Evolutionary conservation across 2,329 filamentous ascomycete genomes (phyloP), one percentile per base, ranked within the genome.

Genomic region (Aspergillus sp.): DNA sequence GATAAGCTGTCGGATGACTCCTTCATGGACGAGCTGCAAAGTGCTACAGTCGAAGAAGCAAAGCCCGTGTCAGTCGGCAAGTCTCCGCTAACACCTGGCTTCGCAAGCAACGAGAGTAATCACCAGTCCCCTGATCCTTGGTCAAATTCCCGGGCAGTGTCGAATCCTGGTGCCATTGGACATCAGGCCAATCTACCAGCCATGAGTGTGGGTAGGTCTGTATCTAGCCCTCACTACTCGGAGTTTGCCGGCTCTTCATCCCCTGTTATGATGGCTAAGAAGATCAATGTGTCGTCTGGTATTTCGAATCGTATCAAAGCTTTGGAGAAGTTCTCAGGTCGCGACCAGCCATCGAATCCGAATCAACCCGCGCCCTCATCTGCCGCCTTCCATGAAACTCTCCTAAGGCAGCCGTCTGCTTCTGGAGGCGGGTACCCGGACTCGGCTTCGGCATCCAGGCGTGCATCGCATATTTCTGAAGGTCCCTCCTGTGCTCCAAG

Each of bases 301-400:
- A 95, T 98, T 39, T 93, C 89, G 3, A 85, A 89, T 56, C 80
- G 91, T 26, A 96, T 96, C 57, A 93, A 94, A 59, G 86, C 88
- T 5, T 68, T 98, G 33, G 84, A 94, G 53, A 88, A 86, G 57
- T 71, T 91, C 34, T 69, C 69, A 3, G 67, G 44, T 61, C 47
- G 55, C 36, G 48, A 58, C 43, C 41, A 57, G 27, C 45, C 54
- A 7, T 41, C 41, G 41, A 51, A 33, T 49, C 34, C 49, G 17
- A 33, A 34, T 44, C 40, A 49, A 40, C 66, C 68, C 4, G 68
- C 75, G 5, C 64, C 74, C 2, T 74, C 80, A 49, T 74, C 78
- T 43, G 69, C 75, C 2, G 53, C 62, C 28, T 60, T 78, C 72
- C n/a, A n/a, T n/a, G 36, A 74, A 64, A 47, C 75, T 66, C 55